Evolutionary conservation across 2,329 filamentous ascomycete genomes (phyloP).

Genomic region (Colletotrichum limetticola): DNA sequence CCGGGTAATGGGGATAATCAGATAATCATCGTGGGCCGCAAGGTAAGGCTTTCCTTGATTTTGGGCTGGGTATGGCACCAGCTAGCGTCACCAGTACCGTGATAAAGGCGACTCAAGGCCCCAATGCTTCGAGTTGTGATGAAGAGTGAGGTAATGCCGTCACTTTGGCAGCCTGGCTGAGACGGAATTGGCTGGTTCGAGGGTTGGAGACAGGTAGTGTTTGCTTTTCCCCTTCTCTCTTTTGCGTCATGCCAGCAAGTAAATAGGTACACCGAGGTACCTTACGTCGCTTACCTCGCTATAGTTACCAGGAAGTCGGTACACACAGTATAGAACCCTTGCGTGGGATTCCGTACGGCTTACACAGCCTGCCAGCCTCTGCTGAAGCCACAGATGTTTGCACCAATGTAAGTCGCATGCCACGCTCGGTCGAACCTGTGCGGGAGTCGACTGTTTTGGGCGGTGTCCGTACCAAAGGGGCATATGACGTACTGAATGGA

Average conservation of each 20-base stretch:
- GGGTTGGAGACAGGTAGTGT: not conserved
- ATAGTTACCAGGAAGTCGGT: not conserved
- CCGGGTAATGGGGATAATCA: not conserved
- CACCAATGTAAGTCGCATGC: not conserved
- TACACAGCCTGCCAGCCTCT: not conserved
- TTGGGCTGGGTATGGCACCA: not conserved
- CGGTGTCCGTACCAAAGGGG: too few relatives aligned
- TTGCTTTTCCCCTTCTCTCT: not conserved
- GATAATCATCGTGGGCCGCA: not conserved
- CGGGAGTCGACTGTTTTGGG: not conserved
- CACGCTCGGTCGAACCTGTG: not conserved
- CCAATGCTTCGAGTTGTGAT: not conserved
- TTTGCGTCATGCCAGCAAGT: too few relatives aligned
- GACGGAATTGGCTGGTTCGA: not conserved
- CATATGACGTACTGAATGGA: conserved; percentile 10
- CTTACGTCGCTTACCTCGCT: not conserved
- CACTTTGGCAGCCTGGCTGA: not conserved
- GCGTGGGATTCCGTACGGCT: not conserved
- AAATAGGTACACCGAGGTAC: not conserved
- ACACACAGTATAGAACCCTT: not conserved
- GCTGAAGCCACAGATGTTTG: not conserved
- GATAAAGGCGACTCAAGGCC: conserved; percentile 12
- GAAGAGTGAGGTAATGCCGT: conserved; percentile 26
- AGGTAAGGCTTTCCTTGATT: conserved; percentile 20
- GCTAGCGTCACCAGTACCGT: conserved; percentile 23